Base-by-base conservation (phyloP, 2,329 filamentous ascomycete genomes). In the Colletotrichum kahawae region DNA sequence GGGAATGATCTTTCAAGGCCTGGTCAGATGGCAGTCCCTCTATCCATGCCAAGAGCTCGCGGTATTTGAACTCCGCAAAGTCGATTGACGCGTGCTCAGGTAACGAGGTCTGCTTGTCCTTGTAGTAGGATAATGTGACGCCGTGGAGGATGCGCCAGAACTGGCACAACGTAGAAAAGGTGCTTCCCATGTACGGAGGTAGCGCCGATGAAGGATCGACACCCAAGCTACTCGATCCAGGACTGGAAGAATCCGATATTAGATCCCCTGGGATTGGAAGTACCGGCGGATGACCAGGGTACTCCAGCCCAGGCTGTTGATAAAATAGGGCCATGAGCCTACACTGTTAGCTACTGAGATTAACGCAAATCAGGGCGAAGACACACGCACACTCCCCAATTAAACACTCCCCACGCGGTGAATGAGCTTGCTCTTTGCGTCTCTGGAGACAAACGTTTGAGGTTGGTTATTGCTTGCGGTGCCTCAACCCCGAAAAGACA, bases 121-220 rank as follows among this genome's bases (percentile, higher is more conserved):
- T 76, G 7, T 80, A 74, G 33, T 84, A 84, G 43, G 76, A 78
- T 67, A 82, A 21, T 38, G 76, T 74, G n/a, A 82, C 80, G 9
- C 80, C 80, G 21, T 84, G 80, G 18, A 84, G 76, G n/a, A 87
- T 84, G 24, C 74, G 60, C 85, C 84, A 86, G 67, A 86, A 83
- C 6, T 78, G 77, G 76, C 83, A 85, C 2, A 85, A 16, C 0
- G 74, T 67, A 1, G 82, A 80, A 69, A 84, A 84, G 1, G 78
- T 82, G 8, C 70, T 77, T 7, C 81, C 81, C 76, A 79, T 80
- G 14, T 80, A 79, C 13, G 8, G 48, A 60, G 36, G 33, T 7
- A 18, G 14, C 7, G 33, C 12, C 3, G n/a, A 16, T 4, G 34
- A 38, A 16, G 5, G 4, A 27, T 18, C 14, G 24, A n/a, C 31